Base-by-base conservation (phyloP, 208 protist genomes). In the Crithidia sp. region DNA sequence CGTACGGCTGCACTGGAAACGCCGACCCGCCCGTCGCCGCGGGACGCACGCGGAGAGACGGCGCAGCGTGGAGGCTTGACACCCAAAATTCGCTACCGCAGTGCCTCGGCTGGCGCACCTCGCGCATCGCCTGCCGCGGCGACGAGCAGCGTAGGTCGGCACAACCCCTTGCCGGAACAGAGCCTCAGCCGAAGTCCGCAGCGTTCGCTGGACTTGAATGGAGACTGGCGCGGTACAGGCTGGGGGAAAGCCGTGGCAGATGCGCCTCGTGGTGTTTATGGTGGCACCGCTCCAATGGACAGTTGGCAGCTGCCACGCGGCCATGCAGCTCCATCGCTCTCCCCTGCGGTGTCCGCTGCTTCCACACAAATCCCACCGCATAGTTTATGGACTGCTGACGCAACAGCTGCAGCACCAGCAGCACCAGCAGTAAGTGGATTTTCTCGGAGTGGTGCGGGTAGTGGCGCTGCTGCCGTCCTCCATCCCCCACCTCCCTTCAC, bases 51-150 rank as follows among this genome's bases (percentile, higher is more conserved):
- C 28, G 40, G 40, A 39, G 52, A 17, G 10, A 37, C 53, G 3
- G 7, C 53, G 16, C 52, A 70, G 41, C 5, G 40, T 0, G 65
- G 65, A 5, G 39, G 64, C 8, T 41, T 63, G 14, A 72, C 67
- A 12, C 67, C 67, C 16, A 65, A 65, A 36, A 72, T 72, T 50
- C 67, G 67, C 37, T 72, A 72, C 57, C 57, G 67, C 44, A 60
- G 58, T 57, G 1, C 28, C 13, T 68, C 63, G 3, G 16, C 63
- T n/a, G 17, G 36, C 5, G 50, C 39, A 14, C 52, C 63, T 37
- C 37, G 39, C 52, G 40, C 28, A 36, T 54, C 50, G 5, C 2
- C 47, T 9, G n/a, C 63, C 3, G 47, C 63, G 19, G 9, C 36
- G n/a, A 58, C 57, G 5, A 54, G n/a, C 60, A 44, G 50, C 40